Conservation (phyloP, 176 grass and related monocot genomes). For the Phoenix roebelenii region DNA sequence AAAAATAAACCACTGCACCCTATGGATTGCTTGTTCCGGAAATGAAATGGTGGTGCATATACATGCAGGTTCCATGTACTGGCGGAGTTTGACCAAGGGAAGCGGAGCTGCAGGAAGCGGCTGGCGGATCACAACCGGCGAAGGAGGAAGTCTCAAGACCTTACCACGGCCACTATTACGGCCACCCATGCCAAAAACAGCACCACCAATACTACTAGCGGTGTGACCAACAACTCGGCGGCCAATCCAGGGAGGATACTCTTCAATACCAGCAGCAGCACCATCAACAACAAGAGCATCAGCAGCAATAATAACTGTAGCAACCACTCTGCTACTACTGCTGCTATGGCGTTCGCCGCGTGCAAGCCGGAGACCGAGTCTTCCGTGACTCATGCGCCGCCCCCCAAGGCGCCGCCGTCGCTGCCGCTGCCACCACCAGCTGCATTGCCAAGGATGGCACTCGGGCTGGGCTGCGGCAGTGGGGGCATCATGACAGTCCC, state of each 20-base stretch:
- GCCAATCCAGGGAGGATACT: background rate
- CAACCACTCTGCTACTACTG: no score
- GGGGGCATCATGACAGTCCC: background rate
- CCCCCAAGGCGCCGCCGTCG: no score
- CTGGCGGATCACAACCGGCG: constrained; percentile 9
- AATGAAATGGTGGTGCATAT: background rate
- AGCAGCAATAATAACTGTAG: no score
- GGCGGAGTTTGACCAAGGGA: background rate
- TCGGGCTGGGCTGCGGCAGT: background rate
- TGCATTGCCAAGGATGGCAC: background rate
- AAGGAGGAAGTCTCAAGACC: constrained; percentile 1
- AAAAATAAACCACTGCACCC: no score
- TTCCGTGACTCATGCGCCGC: background rate
- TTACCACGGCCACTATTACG: background rate
- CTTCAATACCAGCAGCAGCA: background rate
- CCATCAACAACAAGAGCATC: no score
- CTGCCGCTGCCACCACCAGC: background rate
- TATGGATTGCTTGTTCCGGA: background rate
- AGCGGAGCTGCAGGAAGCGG: constrained; percentile 4
- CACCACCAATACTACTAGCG: background rate
- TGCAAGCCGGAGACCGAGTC: background rate
- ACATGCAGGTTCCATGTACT: background rate
- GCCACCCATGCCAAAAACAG: background rate
- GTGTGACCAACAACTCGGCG: background rate
- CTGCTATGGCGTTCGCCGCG: no score